phyloP scores from a whole-genome alignment of 257 asterid genomes.

The Rauvolfia tetraphylla region DNA sequence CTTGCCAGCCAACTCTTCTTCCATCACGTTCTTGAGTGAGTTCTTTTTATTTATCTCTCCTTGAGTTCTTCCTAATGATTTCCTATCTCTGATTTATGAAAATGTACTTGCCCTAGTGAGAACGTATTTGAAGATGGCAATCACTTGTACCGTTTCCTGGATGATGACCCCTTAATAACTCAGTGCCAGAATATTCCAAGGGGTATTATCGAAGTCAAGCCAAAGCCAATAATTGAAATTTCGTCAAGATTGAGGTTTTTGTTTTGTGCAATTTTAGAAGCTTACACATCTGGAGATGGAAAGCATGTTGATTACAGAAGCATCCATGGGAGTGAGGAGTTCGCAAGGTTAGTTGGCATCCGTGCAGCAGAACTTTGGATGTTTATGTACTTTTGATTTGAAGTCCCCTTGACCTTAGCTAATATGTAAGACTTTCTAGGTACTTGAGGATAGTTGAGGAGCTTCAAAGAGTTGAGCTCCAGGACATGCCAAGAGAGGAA shows the following conservation, averaged over 20 bases:
- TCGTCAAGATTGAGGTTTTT: constrained; percentile 69
- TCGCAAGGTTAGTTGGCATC: constrained; percentile 59
- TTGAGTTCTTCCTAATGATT: constrained; percentile 4
- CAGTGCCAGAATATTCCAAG: constrained; percentile 83
- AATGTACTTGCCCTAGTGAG: constrained; percentile 43
- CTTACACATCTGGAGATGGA: constrained; percentile 74
- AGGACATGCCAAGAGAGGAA: constrained; percentile 72
- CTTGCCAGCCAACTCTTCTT: constrained; percentile 68
- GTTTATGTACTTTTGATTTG: background rate
- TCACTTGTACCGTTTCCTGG: constrained; percentile 79
- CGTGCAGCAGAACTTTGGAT: background rate
- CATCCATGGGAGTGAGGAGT: constrained; percentile 92
- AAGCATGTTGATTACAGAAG: constrained; percentile 72
- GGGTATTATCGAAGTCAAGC: constrained; percentile 75
- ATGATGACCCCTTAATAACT: constrained; percentile 69
- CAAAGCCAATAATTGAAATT: constrained; percentile 74
- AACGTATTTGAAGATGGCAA: constrained; percentile 70
- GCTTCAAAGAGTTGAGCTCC: constrained; percentile 79
- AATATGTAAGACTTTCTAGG: constrained; percentile 31
- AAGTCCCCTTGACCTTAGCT: background rate
- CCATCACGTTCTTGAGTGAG: constrained; percentile 71
- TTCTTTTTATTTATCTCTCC: constrained; percentile 19
- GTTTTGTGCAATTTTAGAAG: constrained; percentile 68
- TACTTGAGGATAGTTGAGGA: constrained; percentile 79
- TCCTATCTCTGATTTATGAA: background rate